These are phyloP conservation scores for Nakataea oryzae DNA, from an alignment of 2,329 filamentous ascomycete species.

Conservation along the genomic window DNA sequence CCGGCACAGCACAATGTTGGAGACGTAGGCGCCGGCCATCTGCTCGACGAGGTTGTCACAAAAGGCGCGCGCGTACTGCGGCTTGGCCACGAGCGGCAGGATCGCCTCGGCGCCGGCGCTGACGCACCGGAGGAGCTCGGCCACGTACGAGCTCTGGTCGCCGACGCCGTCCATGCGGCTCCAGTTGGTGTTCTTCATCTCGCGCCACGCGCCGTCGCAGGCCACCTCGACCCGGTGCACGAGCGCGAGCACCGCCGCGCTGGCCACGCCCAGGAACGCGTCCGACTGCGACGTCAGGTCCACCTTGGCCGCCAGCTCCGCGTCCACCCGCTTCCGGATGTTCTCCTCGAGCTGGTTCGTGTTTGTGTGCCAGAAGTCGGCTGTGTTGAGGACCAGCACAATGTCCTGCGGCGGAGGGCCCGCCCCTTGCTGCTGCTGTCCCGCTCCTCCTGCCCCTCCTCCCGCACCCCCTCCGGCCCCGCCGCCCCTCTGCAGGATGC, in stretches of 20 bases:
- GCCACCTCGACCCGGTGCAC: conserved; percentile 75
- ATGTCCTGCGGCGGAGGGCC: conserved; percentile 57
- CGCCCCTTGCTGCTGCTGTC: background rate
- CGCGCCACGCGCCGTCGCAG: conserved; percentile 81
- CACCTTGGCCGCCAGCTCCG: conserved; percentile 62
- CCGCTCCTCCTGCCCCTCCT: too few relatives aligned
- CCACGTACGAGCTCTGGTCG: conserved; percentile 88
- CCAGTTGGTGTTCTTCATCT: conserved; percentile 97
- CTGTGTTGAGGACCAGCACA: conserved; percentile 84
- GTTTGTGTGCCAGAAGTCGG: conserved; percentile 88
- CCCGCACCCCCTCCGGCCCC: background rate
- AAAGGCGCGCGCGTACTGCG: conserved; percentile 88
- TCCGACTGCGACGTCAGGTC: conserved; percentile 91
- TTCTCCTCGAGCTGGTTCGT: conserved; percentile 90
- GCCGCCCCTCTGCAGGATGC: conserved; percentile 48
- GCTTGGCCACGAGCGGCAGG: conserved; percentile 69
- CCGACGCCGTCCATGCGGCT: conserved; percentile 85
- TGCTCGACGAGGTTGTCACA: conserved; percentile 93
- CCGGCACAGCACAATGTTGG: conserved; percentile 76
- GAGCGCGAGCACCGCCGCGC: conserved; percentile 71
- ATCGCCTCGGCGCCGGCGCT: conserved; percentile 66
- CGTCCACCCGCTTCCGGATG: conserved; percentile 82
- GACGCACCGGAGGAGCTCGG: conserved; percentile 65
- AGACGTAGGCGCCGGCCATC: conserved; percentile 67
- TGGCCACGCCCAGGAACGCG: conserved; percentile 89